Evolutionary conservation across 495 filamentous ascomycete species (phyloP), one percentile per base, ranked within the genome.

Genomic region (Friedmanniomyces simplex): DNA sequence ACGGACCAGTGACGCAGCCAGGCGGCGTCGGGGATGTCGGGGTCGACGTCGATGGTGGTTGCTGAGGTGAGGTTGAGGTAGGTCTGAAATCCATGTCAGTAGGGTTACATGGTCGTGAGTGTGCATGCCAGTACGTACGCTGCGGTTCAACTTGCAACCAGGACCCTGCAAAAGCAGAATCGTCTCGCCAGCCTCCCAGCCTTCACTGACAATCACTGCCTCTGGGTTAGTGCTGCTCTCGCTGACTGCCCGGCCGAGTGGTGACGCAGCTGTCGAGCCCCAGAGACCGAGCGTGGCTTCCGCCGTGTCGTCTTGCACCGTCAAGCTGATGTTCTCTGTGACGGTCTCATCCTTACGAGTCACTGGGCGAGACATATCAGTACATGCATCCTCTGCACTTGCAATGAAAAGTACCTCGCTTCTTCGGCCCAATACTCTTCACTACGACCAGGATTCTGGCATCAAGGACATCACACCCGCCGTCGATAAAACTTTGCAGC

Each of bases 241-340:
- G 20, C 42, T 42, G 16, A 14, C 30, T 1, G 45, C 8, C 4
- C 21, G 21, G 4, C 39, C 53, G 12, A 49, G 20, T 6, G 75
- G 74, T 2, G 80, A 82, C 0, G 59, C 52, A 20, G 75, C 69
- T 46, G 74, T 66, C 18, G 75, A 68, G 26, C 76, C 71, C 77
- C 78, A 85, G 0, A 87, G 63, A 13, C 73, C 78, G 2, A 85
- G 65, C 0, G 69, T 69, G 21, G 75, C 76, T 51, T 76, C 73
- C 4, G 67, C 71, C 2, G 79, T 85, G 58, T 85, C 76, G 62
- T 87, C 83, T 56, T 82, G 81, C 13, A 86, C 64, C 18, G 70
- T 64, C 11, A 85, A 67, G 49, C 79, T 77, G 25, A 78, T 67
- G 36, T 79, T 68, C 41, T 79, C 71, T 0, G 71, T 63, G 4